Base-by-base conservation (phyloP, 2,329 filamentous ascomycete species). In the Bertia moriformis region DNA sequence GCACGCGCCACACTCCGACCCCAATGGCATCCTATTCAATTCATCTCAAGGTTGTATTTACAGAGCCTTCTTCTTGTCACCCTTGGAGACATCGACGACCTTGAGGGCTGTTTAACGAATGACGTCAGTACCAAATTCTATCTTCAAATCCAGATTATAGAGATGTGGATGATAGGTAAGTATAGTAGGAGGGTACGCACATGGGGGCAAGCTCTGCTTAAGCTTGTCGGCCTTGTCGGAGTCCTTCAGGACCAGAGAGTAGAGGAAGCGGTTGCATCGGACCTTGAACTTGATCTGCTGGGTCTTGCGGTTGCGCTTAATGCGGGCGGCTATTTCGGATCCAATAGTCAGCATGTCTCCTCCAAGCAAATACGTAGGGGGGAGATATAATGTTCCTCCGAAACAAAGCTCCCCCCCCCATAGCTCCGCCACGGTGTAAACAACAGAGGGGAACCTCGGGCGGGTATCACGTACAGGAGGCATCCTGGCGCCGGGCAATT, bases 281-380 rank as follows among this genome's bases (percentile, higher is more conserved):
- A 98, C 89, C 86, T 98, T 98, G 87, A 98, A 96, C 83, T 98
- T 98, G 81, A 91, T 88, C 75, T 89, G 81, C 64, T 81, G 76
- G 60, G 72, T 71, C 71, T 83, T 80, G 68, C 79, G 82, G 79
- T 81, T 93, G 78, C 93, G 91, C 87, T 96, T 89, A 75, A 89
- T 86, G 66, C 83, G 80, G 61, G 83, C 83, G 67, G 83, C 83
- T 89, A 56, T 48, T n/a, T n/a, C n/a, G n/a, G 45, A 53, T 61
- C 46, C 61, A 55, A 29, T 29, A 10, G 24, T 29, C n/a, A 29
- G 24, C 24, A 29, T 29, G n/a, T n/a, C n/a, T n/a, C n/a, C n/a
- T n/a, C n/a, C n/a, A n/a, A n/a, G n/a, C n/a, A n/a, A n/a, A n/a
- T n/a, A n/a, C n/a, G n/a, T n/a, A n/a, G n/a, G n/a, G n/a, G n/a